phyloP scores from a whole-genome alignment of 352 stramenopile species.

The Globisporangium iwayamae region DNA sequence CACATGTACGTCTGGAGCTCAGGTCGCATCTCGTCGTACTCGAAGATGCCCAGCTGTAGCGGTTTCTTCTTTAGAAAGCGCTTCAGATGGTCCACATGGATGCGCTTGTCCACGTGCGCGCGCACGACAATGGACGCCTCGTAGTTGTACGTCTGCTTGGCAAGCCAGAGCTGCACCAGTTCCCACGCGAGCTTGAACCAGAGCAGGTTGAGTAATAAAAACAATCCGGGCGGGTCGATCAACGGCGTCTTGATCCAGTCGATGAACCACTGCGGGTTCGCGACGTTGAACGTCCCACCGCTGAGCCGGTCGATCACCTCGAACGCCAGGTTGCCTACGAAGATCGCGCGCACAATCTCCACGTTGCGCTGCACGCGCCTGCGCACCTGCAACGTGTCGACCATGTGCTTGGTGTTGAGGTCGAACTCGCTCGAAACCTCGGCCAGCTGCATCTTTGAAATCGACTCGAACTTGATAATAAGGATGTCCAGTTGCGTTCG shows the following conservation, averaged over 20 bases:
- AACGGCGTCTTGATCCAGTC: slow-evolving; percentile 70
- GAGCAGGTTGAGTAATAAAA: slow-evolving; percentile 79
- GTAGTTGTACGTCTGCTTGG: slow-evolving; percentile 43
- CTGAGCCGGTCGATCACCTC: slow-evolving; percentile 94
- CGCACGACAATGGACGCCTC: slow-evolving; percentile 89
- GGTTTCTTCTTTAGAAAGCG: slow-evolving; percentile 36
- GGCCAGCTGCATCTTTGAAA: slow-evolving; percentile 88
- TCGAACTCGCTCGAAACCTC: slow-evolving; percentile 87
- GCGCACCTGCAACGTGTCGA: slow-evolving; percentile 63
- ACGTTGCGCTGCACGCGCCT: slow-evolving; percentile 61
- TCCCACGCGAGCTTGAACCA: slow-evolving; percentile 67
- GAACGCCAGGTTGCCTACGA: slow-evolving; percentile 92
- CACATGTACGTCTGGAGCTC: slow-evolving; percentile 83
- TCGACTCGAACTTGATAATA: slow-evolving; percentile 88
- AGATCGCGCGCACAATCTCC: slow-evolving; percentile 90
- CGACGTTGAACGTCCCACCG: slow-evolving; percentile 88
- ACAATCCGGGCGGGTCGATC: slow-evolving; percentile 54
- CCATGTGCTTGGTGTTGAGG: slow-evolving; percentile 85
- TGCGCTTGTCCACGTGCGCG: slow-evolving; percentile 66
- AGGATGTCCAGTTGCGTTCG: slow-evolving; percentile 91
- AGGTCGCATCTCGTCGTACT: slow-evolving; percentile 34
- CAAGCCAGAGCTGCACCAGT: slow-evolving; percentile 41
- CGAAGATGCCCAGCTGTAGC: slow-evolving; percentile 28
- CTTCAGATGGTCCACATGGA: slow-evolving; percentile 43
- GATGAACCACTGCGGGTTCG: slow-evolving; percentile 84